Evolutionary conservation across 1,284 basidiomycete species (phyloP), one percentile per base, ranked within the genome.

Genomic region (Meira nashicola): DNA sequence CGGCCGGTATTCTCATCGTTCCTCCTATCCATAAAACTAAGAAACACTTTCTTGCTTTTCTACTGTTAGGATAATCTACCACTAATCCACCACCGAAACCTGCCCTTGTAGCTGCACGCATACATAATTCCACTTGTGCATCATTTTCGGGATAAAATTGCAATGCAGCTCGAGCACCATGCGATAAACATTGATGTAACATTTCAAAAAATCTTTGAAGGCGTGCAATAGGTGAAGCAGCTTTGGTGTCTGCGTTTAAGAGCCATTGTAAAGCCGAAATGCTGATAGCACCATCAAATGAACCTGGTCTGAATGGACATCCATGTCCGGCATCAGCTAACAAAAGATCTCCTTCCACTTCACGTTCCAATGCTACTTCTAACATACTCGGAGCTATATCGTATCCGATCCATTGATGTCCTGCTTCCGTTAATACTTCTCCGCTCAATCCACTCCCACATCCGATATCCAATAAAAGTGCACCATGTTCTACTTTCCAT

Each of bases 221-320:
- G 46, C 95, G 89, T 71, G 92, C 89, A 0, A 92, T 89, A 0
- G 95, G 95, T 1, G 92, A 94, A 59, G 92, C 89, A 64, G 90
- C 86, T 2, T 89, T 87, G 28, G 91, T 89, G 79, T 98, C 95
- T 41, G 95, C 94, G 78, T 98, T 99, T 63, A 97, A 85, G 0
- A 99, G 84, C 95, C 95, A 99, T 81, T 99, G 95, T 2, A 99
- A 83, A 23, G 97, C 95, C 19, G 95, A 98, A 76, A 99, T 90
- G 75, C 92, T 95, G 74, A 99, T 98, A 8, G 92, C 92, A 47
- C 93, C 95, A 78, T 99, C 95, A 78, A 98, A 98, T 63, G 89
- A 89, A 60, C 94, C 95, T 48, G 95, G 89, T 37, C 95, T 84
- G 79, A 97, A 98, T 2, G 92, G 76, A 59, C 80, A 79, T 0